Evolutionary conservation across 169 alveolate species (phyloP).

Genomic region (Plasmodium chabaudi): DNA sequence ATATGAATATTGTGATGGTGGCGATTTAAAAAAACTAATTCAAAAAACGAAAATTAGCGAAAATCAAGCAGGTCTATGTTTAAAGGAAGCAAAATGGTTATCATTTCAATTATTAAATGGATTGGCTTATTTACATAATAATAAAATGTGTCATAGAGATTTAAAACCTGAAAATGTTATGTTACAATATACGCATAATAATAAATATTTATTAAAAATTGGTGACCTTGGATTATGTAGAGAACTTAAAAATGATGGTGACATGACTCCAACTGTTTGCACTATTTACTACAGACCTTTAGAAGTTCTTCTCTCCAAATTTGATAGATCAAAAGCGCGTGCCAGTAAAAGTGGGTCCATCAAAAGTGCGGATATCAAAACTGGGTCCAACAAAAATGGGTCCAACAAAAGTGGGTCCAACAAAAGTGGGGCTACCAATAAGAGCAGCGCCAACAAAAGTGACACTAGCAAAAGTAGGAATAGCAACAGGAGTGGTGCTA

Average conservation of each 20-base stretch:
- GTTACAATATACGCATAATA: conserved; percentile 82
- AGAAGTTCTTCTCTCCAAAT: conserved; percentile 86
- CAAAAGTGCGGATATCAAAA: background rate
- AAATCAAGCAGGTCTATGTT: conserved; percentile 82
- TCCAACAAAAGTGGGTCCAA: background rate
- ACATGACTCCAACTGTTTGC: conserved; percentile 91
- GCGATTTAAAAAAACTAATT: conserved; percentile 52
- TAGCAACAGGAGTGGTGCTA: background rate
- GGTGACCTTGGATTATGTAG: conserved; percentile 94
- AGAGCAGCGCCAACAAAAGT: too few species aligned
- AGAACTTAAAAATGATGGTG: conserved; percentile 88
- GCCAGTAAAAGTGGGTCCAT: background rate
- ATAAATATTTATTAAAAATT: conserved; percentile 86
- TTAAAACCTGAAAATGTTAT: conserved; percentile 93
- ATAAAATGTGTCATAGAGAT: conserved; percentile 92
- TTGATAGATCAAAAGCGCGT: conserved; percentile 49
- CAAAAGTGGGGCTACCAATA: too few species aligned
- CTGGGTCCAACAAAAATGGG: background rate
- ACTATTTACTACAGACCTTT: conserved; percentile 91
- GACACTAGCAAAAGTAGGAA: too few species aligned
- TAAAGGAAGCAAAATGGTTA: conserved; percentile 88
- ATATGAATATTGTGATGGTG: conserved; percentile 89
- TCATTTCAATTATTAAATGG: conserved; percentile 97
- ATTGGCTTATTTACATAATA: conserved; percentile 95
- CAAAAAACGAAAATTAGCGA: conserved; percentile 74